Evolutionary conservation across 2,329 filamentous ascomycete genomes (phyloP), one percentile per base, ranked within the genome.

Genomic region (Claviceps pazoutovae): DNA sequence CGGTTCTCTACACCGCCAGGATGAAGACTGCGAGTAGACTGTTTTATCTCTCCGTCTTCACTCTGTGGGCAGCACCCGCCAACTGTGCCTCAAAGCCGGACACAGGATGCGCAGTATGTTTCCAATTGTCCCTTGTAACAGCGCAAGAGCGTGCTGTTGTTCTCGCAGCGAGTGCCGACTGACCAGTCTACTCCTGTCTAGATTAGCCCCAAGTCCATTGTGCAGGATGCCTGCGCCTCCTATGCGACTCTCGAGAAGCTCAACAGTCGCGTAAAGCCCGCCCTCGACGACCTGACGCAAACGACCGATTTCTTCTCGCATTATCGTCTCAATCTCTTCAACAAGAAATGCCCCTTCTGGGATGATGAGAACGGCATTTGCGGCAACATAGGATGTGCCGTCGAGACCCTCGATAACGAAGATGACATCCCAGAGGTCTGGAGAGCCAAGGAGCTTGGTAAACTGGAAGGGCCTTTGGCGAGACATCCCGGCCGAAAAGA

Each of bases 281-380:
- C 82, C 50, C 72, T 98, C 59, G 79, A 87, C 61, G 84, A 87
- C 51, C 80, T 98, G 46, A 95, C 88, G 0, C 80, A 80, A 60
- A 82, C 86, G 50, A 95, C 91, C 66, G 93, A 98, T 69, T 98
- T 96, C 77, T 98, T 98, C 71, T 91, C 91, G 50, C 89, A 97
- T 69, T 98, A 97, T 72, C 84, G 93, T 53, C 73, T 98, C 46
- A 97, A 96, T 66, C 78, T 98, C 19, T 98, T 88, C 69, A 86
- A 94, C 68, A 95, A 93, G 68, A 82, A 80, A 69, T 98, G 93
- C 63, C 93, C 93, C 0, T 98, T 97, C 66, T 98, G 93, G 91
- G 80, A 83, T 63, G 93, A 98, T 66, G 84, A 89, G 55, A 85
- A 86, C 68, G 88, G 88, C 66, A 87, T 96, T 77, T 98, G 93